Evolutionary conservation across 2,329 filamentous ascomycete species (phyloP).

Genomic region (Endothia cerciana): DNA sequence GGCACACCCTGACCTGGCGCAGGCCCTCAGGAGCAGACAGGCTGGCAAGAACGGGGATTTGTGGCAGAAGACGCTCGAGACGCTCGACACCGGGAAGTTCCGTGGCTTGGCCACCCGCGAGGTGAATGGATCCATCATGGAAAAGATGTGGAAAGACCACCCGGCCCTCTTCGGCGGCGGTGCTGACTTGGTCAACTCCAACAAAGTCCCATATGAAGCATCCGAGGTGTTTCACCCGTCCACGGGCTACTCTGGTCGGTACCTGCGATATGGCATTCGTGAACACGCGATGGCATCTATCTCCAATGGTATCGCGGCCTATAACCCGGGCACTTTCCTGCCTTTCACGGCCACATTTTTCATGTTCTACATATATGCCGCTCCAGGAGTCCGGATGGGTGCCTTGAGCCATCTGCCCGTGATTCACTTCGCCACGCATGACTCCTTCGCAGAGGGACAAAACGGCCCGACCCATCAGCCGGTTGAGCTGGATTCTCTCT

Average conservation of each 20-base stretch:
- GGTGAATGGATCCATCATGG: slow-evolving; percentile 39
- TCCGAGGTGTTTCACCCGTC: slow-evolving; percentile 35
- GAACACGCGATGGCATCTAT: slow-evolving; percentile 64
- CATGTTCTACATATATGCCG: slow-evolving; percentile 65
- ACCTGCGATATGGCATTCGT: slow-evolving; percentile 62
- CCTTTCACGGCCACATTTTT: slow-evolving; percentile 64
- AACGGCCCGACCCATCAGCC: slow-evolving; percentile 68
- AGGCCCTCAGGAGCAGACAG: background rate
- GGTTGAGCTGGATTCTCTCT: slow-evolving; percentile 59
- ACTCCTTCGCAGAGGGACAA: slow-evolving; percentile 62
- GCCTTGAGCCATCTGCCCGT: slow-evolving; percentile 57
- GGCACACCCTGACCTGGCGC: slow-evolving; percentile 48
- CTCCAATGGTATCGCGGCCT: slow-evolving; percentile 62
- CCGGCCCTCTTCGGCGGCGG: slow-evolving; percentile 36
- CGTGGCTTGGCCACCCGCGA: slow-evolving; percentile 38
- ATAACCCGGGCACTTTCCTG: slow-evolving; percentile 56
- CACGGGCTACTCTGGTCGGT: slow-evolving; percentile 56
- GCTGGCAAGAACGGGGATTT: background rate
- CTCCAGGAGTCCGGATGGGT: slow-evolving; percentile 63
- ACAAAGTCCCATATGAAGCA: slow-evolving; percentile 54
- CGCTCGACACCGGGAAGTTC: slow-evolving; percentile 27
- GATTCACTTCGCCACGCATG: slow-evolving; percentile 66
- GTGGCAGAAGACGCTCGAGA: background rate
- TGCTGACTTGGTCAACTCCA: slow-evolving; percentile 48
- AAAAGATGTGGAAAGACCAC: background rate